Evolutionary conservation across 2,329 filamentous ascomycete genomes (phyloP), one percentile per base, ranked within the genome.

Genomic region (Pestalotiopsis fici): DNA sequence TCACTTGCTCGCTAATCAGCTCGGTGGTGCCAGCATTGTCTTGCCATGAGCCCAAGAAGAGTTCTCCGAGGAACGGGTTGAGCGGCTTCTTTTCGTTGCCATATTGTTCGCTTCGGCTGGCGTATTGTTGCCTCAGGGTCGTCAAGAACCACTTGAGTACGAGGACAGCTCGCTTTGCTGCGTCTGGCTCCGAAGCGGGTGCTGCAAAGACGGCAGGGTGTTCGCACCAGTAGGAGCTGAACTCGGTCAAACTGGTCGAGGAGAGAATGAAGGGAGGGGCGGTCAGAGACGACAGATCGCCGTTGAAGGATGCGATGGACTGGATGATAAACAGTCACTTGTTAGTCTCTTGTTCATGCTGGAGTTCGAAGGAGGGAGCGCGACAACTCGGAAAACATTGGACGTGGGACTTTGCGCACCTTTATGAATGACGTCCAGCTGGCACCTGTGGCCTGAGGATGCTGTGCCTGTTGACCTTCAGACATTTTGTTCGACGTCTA

Each of bases 21-120:
- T 74, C 71, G 13, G 76, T 78, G 18, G 71, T 76, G 65, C 76
- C 76, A 37, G 74, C 78, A 28, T 74, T 66, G 9, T 68, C 50
- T 57, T 64, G 59, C 65, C 74, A 75, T 13, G 74, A 73, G 21
- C 79, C 82, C 3, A 84, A 70, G 70, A 86, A 87, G 1, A 86
- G 68, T 73, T 86, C 85, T 18, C 85, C 85, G 0, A 87, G 76
- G 63, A 87, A 86, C 6, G 85, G 84, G 67, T 87, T 87, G 6
- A 86, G 72, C 0, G 84, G 83, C 69, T 86, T 87, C 75, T 84
- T 86, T 74, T 86, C 85, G 68, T 83, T 84, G 43, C 82, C 78
- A 35, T 77, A 78, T 7, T 83, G 81, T 35, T 81, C 79, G 61
- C 83, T 77, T 59, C 83, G 68, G 72, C 81, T 72, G 12, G 85